phyloP scores from a whole-genome alignment of 148 eudicot genomes.

The Fagopyrum tataricum region DNA sequence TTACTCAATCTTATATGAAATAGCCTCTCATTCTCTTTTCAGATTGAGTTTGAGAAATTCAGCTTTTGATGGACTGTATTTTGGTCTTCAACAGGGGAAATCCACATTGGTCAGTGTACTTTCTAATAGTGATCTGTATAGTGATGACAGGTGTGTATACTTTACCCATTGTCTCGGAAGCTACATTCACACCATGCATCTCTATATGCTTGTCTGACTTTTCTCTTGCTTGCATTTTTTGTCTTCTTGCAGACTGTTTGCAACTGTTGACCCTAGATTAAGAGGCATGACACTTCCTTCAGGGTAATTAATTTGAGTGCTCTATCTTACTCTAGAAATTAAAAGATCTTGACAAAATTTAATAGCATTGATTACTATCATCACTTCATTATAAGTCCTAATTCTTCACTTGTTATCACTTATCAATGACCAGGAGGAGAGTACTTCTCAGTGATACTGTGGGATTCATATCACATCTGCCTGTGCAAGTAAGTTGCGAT shows the following conservation, averaged over 20 bases:
- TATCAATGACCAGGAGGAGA: slow-evolving; percentile 54
- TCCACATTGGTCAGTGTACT: slow-evolving; percentile 86
- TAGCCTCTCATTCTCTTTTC: not conserved
- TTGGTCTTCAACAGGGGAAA: slow-evolving; percentile 59
- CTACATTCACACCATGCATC: not conserved
- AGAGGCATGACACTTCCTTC: slow-evolving; percentile 84
- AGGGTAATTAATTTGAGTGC: slow-evolving; percentile 40
- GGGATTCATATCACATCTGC: slow-evolving; percentile 95
- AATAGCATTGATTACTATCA: not conserved
- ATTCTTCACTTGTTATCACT: not conserved
- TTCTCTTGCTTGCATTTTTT: not conserved
- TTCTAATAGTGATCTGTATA: slow-evolving; percentile 54
- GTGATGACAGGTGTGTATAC: slow-evolving; percentile 57
- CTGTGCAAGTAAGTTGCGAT: slow-evolving; percentile 57
- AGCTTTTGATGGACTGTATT: not conserved
- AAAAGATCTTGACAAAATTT: not conserved
- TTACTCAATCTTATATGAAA: not conserved
- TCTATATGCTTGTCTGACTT: slow-evolving; percentile 4
- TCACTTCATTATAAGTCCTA: not conserved
- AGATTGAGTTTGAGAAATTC: not conserved
- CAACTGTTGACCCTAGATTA: slow-evolving; percentile 86
- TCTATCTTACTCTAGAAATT: not conserved
- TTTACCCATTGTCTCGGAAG: not conserved
- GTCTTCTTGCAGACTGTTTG: slow-evolving; percentile 65
- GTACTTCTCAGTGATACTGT: slow-evolving; percentile 92